These are phyloP conservation scores for Thalassiosira profunda DNA, from an alignment of 108 stramenopile genomes.

Conservation along the genomic window DNA sequence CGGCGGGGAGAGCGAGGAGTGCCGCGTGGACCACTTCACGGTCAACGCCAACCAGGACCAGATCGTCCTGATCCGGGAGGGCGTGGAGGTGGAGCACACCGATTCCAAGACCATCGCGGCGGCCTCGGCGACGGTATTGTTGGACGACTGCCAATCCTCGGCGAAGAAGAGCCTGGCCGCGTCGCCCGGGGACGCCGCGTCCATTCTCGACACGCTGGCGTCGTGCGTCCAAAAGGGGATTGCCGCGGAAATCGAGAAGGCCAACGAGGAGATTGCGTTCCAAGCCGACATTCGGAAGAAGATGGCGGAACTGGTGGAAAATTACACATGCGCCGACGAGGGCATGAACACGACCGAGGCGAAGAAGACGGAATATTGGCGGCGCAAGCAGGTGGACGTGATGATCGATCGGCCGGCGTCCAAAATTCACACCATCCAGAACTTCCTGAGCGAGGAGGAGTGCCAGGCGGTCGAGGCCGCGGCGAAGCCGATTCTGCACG, in stretches of 20 bases:
- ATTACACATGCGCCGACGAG: constrained; percentile 85
- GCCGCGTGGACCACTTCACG: constrained; percentile 55
- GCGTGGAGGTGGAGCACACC: constrained; percentile 48
- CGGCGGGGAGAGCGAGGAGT: constrained; percentile 47
- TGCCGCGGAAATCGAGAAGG: constrained; percentile 39
- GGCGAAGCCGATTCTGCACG: constrained; percentile 59
- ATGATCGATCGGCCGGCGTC: constrained; percentile 75
- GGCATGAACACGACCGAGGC: constrained; percentile 56
- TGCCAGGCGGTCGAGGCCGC: constrained; percentile 78
- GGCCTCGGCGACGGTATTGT: constrained; percentile 47
- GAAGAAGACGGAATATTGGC: constrained; percentile 26
- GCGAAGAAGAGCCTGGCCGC: constrained; percentile 27
- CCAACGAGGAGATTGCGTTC: constrained; percentile 79
- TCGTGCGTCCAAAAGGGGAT: constrained; percentile 60
- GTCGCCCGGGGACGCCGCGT: constrained; percentile 1
- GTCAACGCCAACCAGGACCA: constrained; percentile 74
- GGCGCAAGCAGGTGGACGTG: constrained; percentile 49
- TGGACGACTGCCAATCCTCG: constrained; percentile 48
- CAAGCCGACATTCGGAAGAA: constrained; percentile 59
- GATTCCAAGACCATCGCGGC: constrained; percentile 68
- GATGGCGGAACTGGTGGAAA: constrained; percentile 69
- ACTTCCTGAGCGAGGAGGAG: constrained; percentile 86
- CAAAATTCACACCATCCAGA: constrained; percentile 73
- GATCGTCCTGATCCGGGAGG: constrained; percentile 43
- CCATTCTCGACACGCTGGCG: constrained; percentile 36